Evolutionary conservation across 768 basidiomycete genomes (phyloP).

Genomic region (Gloeophyllum trabeum): DNA sequence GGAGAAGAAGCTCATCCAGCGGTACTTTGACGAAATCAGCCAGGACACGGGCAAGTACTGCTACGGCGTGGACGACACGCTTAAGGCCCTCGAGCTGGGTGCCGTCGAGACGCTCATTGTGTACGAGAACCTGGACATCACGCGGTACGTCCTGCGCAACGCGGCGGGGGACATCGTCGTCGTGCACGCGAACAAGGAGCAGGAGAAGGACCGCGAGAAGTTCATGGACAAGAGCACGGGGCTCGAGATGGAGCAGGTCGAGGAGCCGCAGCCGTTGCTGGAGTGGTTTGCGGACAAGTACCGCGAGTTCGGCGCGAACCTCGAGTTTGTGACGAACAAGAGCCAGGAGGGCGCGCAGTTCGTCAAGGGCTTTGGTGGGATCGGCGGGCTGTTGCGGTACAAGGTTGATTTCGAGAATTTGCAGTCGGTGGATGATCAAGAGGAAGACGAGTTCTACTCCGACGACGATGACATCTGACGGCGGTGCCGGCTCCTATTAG

Average conservation of each 20-base stretch:
- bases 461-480: slow-evolving; percentile 79
- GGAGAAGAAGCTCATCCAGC: slow-evolving; percentile 96
- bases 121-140: slow-evolving; percentile 95
- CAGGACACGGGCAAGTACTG: slow-evolving; percentile 95
- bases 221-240: slow-evolving; percentile 94
- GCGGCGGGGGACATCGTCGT: slow-evolving; percentile 84
- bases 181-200: slow-evolving; percentile 67
- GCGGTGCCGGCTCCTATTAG: slow-evolving; percentile 66
- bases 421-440: slow-evolving; percentile 58
- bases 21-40: slow-evolving; percentile 98
- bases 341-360: slow-evolving; percentile 98
- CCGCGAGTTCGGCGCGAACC: slow-evolving; percentile 91
- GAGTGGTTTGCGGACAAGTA: slow-evolving; percentile 99
- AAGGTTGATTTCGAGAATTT: slow-evolving; percentile 94
- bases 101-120: slow-evolving; percentile 96
- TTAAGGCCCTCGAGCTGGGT: slow-evolving; percentile 93
- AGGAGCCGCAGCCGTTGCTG: slow-evolving; percentile 77
- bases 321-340: slow-evolving; percentile 93
- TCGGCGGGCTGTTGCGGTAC: slow-evolving; percentile 91
- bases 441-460: slow-evolving; percentile 77
- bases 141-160: slow-evolving; percentile 80
- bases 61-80: slow-evolving; percentile 94
- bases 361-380: slow-evolving; percentile 97
- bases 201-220: slow-evolving; percentile 89
- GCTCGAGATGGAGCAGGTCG: slow-evolving; percentile 85